Evolutionary conservation across 1,139 yeast species (phyloP).

Genomic region (Debaryomyces sp.): DNA sequence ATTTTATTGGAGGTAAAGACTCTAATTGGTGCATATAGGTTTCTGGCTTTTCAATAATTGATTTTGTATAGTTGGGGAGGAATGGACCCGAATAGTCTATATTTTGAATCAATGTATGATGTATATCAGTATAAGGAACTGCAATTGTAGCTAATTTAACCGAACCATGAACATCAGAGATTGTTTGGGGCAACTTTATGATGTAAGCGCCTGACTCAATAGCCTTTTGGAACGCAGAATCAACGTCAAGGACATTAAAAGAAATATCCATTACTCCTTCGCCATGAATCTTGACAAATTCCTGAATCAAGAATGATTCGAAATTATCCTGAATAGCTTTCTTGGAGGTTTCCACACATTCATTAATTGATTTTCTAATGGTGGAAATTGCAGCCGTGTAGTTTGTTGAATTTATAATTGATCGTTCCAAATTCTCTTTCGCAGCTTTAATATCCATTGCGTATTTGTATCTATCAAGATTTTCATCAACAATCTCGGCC

Average conservation of each 20-base stretch:
- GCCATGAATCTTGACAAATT: slow-evolving; percentile 63
- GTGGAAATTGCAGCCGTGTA: slow-evolving; percentile 15
- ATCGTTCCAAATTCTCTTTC: slow-evolving; percentile 16
- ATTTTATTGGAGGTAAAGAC: slow-evolving; percentile 34
- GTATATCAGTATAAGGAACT: slow-evolving; percentile 62
- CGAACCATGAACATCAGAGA: slow-evolving; percentile 51
- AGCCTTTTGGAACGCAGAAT: slow-evolving; percentile 47
- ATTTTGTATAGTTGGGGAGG: slow-evolving; percentile 55
- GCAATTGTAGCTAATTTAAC: slow-evolving; percentile 57
- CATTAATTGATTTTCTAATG: slow-evolving; percentile 15
- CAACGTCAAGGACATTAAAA: slow-evolving; percentile 57
- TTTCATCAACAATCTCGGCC: slow-evolving; percentile 21
- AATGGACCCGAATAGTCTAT: slow-evolving; percentile 50
- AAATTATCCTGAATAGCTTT: slow-evolving; percentile 22
- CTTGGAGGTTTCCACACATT: slow-evolving; percentile 24
- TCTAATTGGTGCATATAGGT: slow-evolving; percentile 2
- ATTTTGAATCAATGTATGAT: slow-evolving; percentile 66
- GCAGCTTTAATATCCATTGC: slow-evolving; percentile 3
- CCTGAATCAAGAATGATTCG: slow-evolving; percentile 30
- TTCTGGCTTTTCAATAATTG: slow-evolving; percentile 10
- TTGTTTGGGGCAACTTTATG: slow-evolving; percentile 42
- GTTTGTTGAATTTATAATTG: slow-evolving; percentile 18
- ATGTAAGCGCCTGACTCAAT: slow-evolving; percentile 56
- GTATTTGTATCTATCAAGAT: slow-evolving; percentile 16
- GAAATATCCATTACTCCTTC: slow-evolving; percentile 79